Percentiles rank a stretch among this genome's conserved stretches.
Conservation (phyloP, 208 protist genomes). For the Trypanosoma brucei region DNA sequence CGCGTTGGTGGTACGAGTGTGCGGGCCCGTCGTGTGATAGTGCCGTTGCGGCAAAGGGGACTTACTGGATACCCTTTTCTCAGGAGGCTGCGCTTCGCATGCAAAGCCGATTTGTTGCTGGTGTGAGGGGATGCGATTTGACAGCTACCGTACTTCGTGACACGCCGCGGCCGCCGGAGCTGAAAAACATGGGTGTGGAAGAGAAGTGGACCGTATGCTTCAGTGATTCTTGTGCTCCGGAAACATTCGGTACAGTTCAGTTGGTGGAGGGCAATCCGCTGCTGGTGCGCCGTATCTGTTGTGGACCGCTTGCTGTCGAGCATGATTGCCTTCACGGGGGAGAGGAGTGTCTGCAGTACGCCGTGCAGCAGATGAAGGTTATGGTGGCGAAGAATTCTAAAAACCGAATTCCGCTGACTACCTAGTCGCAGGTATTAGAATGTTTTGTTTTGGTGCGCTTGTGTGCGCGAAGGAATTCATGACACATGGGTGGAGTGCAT, state of each 20-base stretch:
- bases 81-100: conserved; percentile 35
- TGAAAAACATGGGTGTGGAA: conserved; percentile 5
- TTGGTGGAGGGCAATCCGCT: conserved; percentile 27
- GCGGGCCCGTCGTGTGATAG: background rate
- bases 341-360: conserved; percentile 32
- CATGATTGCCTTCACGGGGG: conserved; percentile 29
- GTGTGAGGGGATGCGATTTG: conserved; percentile 39
- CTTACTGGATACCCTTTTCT: conserved; percentile 62
- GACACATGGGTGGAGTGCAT: no score
- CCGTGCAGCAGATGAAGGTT: conserved; percentile 17
- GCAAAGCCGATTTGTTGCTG: conserved; percentile 51
- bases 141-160: conserved; percentile 25
- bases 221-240: conserved; percentile 68
- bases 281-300: conserved; percentile 31
- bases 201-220: conserved; percentile 66
- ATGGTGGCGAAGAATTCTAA: conserved; percentile 9
- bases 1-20: conserved; percentile 81
- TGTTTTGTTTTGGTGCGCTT: background rate
- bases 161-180: conserved; percentile 25
- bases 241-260: conserved; percentile 73
- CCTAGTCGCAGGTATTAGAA: no score
- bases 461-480: background rate
- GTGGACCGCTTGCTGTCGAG: conserved; percentile 16
- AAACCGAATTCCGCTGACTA: background rate
- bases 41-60: conserved; percentile 14